Percentiles rank a stretch among this genome's conserved stretches.
Evolutionary conservation across 164 flowering plant genomes (phyloP).

Genomic region (Chimonanthus praecox): DNA sequence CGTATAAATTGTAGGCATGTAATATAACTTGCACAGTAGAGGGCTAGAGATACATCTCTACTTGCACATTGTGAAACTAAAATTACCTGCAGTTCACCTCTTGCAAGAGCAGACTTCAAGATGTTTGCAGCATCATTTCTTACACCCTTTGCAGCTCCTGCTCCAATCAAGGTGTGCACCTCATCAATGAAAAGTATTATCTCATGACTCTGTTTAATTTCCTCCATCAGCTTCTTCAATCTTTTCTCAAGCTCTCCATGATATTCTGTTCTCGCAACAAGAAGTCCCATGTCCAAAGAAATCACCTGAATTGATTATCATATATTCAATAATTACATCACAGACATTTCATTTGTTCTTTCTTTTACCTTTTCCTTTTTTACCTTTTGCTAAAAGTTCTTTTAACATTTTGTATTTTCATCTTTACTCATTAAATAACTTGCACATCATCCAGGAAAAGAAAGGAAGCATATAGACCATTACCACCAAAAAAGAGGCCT

Average conservation of each 20-base stretch:
- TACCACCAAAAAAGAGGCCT: no score
- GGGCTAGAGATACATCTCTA: background rate
- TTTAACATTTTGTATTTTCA: no score
- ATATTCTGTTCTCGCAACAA: constrained; percentile 94
- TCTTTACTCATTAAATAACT: no score
- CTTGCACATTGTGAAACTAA: background rate
- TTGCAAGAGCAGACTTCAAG: constrained; percentile 96
- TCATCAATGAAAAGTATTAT: constrained; percentile 94
- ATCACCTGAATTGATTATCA: constrained; percentile 54
- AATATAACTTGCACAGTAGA: background rate
- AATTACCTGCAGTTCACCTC: constrained; percentile 91
- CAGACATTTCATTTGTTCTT: constrained; percentile 1
- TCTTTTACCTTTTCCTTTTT: constrained; percentile 44
- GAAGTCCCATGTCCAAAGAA: constrained; percentile 91
- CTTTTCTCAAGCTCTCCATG: constrained; percentile 99
- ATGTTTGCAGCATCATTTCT: constrained; percentile 95
- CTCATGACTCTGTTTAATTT: constrained; percentile 89
- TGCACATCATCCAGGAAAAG: no score
- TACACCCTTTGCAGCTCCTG: constrained; percentile 97
- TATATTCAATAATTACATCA: background rate
- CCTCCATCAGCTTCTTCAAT: constrained; percentile 89
- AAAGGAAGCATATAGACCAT: no score
- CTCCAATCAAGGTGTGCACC: constrained; percentile 95
- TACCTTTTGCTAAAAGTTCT: no score
- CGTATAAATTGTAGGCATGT: background rate